Evolutionary conservation across 139 green algal species (phyloP).

Genomic region (Chlorella sp.): DNA sequence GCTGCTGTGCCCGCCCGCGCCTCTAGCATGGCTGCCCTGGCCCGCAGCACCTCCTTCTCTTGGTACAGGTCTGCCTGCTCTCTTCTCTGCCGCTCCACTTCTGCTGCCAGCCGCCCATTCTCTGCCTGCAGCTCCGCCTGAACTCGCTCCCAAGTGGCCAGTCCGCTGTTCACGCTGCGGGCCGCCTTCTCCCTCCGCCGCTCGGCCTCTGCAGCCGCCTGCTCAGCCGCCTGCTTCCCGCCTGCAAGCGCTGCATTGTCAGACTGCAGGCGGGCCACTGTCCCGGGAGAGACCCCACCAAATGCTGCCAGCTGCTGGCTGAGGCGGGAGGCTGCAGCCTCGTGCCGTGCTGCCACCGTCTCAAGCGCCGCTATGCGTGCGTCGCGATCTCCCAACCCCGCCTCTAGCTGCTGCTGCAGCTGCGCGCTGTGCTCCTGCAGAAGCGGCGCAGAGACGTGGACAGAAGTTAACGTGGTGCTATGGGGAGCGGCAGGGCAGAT

Average conservation of each 20-base stretch:
- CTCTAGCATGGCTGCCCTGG: slow-evolving; percentile 22
- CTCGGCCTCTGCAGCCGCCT: neutral
- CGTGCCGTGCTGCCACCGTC: neutral
- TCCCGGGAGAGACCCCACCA: slow-evolving; percentile 2
- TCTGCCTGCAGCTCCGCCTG: slow-evolving; percentile 32
- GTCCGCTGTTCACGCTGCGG: neutral
- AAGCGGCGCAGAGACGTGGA: neutral
- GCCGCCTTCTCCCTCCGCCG: neutral
- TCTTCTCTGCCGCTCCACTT: neutral
- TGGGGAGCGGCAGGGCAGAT: neutral
- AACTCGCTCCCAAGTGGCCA: slow-evolving; percentile 29
- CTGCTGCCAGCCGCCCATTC: slow-evolving; percentile 13
- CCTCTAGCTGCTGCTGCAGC: slow-evolving; percentile 1
- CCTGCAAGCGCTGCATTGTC: neutral
- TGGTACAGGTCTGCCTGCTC: neutral
- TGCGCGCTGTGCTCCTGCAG: slow-evolving; percentile 23
- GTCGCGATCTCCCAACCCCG: slow-evolving; percentile 10
- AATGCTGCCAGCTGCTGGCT: slow-evolving; percentile 12
- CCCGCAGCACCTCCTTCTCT: slow-evolving; percentile 31
- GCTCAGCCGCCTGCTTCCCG: neutral
- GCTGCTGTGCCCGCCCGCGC: neutral
- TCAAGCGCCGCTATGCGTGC: slow-evolving; percentile 2
- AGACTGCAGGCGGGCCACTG: neutral
- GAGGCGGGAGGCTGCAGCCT: neutral
- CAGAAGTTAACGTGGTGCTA: neutral